Evolutionary conservation across 2,329 filamentous ascomycete genomes (phyloP), one percentile per base, ranked within the genome.

Genomic region (Corniculantispora saksenae): DNA sequence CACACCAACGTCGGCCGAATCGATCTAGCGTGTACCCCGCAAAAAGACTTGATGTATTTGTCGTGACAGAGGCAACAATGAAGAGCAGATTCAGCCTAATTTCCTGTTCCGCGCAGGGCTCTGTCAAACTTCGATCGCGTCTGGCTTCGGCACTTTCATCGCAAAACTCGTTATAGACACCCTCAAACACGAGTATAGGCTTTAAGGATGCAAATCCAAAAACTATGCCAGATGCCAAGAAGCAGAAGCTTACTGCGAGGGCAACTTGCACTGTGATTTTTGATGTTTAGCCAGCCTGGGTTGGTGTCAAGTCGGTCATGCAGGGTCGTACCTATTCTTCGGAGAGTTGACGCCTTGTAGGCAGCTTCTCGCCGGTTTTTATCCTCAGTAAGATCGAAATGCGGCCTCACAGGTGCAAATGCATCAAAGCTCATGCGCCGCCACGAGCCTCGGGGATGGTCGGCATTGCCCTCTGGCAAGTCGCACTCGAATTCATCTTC

Each of bases 171-270:
- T 81, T 81, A 75, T 93, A 94, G 12, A 91, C 89, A 3, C 88
- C 88, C 74, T 93, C 89, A 15, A 82, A 78, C 67, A 94, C 90
- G 29, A 96, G 81, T 10, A 95, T 86, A 0, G 92, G 92, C 74
- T 95, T 96, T 70, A 96, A 82, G 15, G 92, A 92, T 17, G 92
- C 92, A 76, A 92, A 96, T 40, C 92, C 92, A 77, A 95, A 95
- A 21, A 95, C 87, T 48, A 93, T 82, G 1, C 92, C 94, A 5
- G 93, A 89, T 8, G 91, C 88, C 66, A 96, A 83, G 43, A 94
- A 84, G 76, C 91, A 94, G 74, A 91, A 91, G 13, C 91, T 70
- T 1, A 92, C 87, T 7, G 89, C 90, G 55, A 86, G 80, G 48
- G 79, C 77, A n/a, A 94, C 86, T 78, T 94, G 91, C 19, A 85